A percentile compares a stretch with the other conserved stretches of the same genome.
phyloP scores from a whole-genome alignment of 805 yeast genomes.

The Schwanniomyces pseudopolymorphus region DNA sequence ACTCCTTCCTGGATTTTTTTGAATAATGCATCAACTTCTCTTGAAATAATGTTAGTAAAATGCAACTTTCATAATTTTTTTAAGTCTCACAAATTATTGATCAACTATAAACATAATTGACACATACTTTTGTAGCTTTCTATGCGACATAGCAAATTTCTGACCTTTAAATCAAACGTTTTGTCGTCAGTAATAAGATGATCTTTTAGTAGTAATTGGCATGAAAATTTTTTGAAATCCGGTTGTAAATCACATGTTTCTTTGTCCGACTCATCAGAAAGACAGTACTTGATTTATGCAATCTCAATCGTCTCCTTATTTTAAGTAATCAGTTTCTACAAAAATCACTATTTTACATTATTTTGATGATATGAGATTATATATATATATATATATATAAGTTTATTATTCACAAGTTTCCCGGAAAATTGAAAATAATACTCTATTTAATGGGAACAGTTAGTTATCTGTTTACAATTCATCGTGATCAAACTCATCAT shows the following conservation, averaged over 20 bases:
- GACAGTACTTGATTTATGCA: too few species aligned
- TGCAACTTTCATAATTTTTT: not conserved
- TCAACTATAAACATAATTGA: not conserved
- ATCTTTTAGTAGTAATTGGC: not conserved
- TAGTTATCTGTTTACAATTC: constrained; percentile 34
- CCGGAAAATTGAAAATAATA: not conserved
- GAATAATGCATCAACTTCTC: constrained; percentile 43
- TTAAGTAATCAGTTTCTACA: too few species aligned
- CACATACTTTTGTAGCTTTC: constrained; percentile 40
- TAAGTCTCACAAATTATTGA: not conserved
- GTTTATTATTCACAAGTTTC: not conserved
- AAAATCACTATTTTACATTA: not conserved
- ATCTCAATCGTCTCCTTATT: too few species aligned
- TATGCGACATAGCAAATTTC: constrained; percentile 21
- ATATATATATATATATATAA: not conserved
- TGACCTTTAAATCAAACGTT: not conserved
- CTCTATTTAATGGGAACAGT: not conserved
- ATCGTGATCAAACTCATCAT: constrained; percentile 45
- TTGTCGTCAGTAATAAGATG: not conserved
- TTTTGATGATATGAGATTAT: not conserved
- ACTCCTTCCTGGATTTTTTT: constrained; percentile 46
- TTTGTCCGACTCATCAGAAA: not conserved
- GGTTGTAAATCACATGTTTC: not conserved
- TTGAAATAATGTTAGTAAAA: constrained; percentile 10
- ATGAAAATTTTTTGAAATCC: constrained; percentile 2